Evolutionary conservation across 1,284 basidiomycete species (phyloP), one percentile per base, ranked within the genome.

Genomic region (Ganoderma multipileum): DNA sequence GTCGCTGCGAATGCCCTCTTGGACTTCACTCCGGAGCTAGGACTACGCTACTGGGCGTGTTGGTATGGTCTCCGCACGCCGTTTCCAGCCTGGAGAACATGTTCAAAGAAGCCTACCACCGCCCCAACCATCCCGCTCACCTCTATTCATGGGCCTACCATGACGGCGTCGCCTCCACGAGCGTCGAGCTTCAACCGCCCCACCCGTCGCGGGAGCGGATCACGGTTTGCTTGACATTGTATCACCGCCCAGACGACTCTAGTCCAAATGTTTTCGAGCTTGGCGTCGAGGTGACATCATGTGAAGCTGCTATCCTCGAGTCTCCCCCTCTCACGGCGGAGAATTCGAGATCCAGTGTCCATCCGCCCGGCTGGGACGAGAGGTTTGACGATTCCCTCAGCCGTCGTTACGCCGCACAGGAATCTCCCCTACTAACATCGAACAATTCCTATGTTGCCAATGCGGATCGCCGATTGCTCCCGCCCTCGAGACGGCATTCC

Each of bases 131-230:
- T n/a, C 64, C 65, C 16, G 54, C 44, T 20, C 66, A 71, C 38
- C 26, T 71, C 28, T 52, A 58, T 28, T 71, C 69, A 6, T 71
- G 69, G 69, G 55, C 62, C 6, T 68, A 64, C 38, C 52, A 59
- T 14, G 41, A 63, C 36, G 66, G 66, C 11, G 23, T 65, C 7
- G 66, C 67, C 12, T 61, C 67, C 4, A 68, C 50, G 50, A 52
- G 16, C 11, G 50, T 52, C 4, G 23, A 52, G 6, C 50, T 52
- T 4, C 11, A 14, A 26, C 50, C 50, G 4, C 12, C 3, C 50
- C 28, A 23, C 5, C 12, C 50, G 11, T 23, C 50, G 11, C n/a
- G 23, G 3, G 26, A 52, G 50, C 50, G 23, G 28, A 52, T 52
- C 50, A 52, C 50, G 23, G 23, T 52, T 5, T 23, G 50, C 2